Evolutionary conservation across 176 grass and related monocot genomes (phyloP), one percentile per base, ranked within the genome.

Genomic region (Triticum monococcum): DNA sequence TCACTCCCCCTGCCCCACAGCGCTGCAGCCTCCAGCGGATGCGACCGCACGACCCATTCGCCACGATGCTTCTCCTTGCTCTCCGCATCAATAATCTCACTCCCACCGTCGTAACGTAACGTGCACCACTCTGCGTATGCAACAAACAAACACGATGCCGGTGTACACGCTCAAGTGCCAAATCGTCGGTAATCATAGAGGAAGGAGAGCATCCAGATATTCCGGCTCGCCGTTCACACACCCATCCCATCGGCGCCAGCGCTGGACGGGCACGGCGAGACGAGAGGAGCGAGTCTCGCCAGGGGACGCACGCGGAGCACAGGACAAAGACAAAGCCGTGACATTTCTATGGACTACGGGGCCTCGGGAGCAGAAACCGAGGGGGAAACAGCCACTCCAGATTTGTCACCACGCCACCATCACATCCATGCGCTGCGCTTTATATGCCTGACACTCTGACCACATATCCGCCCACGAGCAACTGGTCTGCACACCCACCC

Each of bases 281-380:
- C 13, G 28, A 14, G 54, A 74, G 3, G n/a, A 38, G 33, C 22
- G 1, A 7, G 41, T 43, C 41, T 43, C 41, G 31, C 18, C 1
- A 68, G 1, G 12, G 7, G 33, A 57, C 67, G 56, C 56, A 59
- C 56, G 56, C 56, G 20, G 56, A 59, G 18, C 56, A 54, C 50
- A 17, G 50, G 50, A 54, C 50, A 54, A 52, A 52, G 14, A 76
- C 69, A 66, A 68, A n/a, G 12, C 4, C 8, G 46, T 20, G 74
- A 85, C 74, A 78, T 68, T 38, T 81, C 10, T 12, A 2, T 12
- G 22, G 28, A 30, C 28, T 30, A 30, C 28, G 28, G 48, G 40
- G 52, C 28, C 5, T n/a, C 11, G 75, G 89, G 80, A 87, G 60
- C 40, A 67, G 66, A 65, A 86, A 72, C 73, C 36, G 35, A 90